Conservation (phyloP, 1,284 basidiomycete genomes). For the Tilletia walkeri region DNA sequence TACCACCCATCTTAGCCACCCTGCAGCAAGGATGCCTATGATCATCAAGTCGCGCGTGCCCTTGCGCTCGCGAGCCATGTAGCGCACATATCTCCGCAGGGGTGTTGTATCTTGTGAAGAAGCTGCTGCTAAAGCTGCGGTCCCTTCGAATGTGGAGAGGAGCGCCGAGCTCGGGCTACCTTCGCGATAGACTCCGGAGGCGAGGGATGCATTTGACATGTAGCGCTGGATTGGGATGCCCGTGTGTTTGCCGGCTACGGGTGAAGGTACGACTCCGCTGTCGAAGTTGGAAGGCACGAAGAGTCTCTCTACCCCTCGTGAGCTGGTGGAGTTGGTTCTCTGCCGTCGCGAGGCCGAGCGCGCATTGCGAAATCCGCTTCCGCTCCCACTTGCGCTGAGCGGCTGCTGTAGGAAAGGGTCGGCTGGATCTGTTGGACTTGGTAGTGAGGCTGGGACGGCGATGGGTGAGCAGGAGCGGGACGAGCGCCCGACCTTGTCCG, state of each 20-base stretch:
- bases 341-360: not conserved
- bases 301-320: not conserved
- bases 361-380: not conserved
- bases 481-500: not conserved
- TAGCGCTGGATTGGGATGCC: not conserved
- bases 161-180: not conserved
- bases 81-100: conserved; percentile 11
- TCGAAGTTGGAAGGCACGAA: conserved; percentile 7
- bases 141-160: not conserved
- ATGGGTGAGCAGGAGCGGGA: conserved; percentile 8
- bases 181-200: not conserved
- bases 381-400: conserved; percentile 5
- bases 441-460: not conserved
- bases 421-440: not conserved
- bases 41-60: conserved; percentile 12
- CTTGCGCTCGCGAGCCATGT: conserved; percentile 12
- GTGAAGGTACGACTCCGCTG: not conserved
- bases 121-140: not conserved
- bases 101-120: conserved; percentile 5
- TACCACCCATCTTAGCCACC: conserved; percentile 67
- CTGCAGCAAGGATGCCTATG: conserved; percentile 56
- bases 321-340: conserved; percentile 12
- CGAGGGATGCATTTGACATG: not conserved
- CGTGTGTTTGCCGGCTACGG: not conserved
- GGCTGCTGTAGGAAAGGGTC: not conserved